Base-by-base conservation (phyloP, 345 rosid species). In the Salix koriyanagi region DNA sequence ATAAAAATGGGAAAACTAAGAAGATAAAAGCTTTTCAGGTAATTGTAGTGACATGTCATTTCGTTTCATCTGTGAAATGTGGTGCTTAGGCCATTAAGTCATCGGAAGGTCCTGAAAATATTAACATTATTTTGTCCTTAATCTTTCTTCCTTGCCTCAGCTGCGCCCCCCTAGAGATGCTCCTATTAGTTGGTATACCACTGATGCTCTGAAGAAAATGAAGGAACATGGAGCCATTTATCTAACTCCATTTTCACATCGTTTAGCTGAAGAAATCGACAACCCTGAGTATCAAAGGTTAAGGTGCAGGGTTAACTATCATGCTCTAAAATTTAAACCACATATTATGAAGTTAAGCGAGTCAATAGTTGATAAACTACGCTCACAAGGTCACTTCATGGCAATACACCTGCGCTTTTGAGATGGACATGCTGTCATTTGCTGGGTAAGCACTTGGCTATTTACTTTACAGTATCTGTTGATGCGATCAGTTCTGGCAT, bases 381-480 rank as follows among this genome's bases (percentile, higher is more conserved):
- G 98, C 44, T 79, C 93, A n/a, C 88, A 94, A 83, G 99, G 99
- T 79, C 98, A 89, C 86, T 93, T 96, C 91, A 92, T 94, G 97
- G 91, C 99, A 30, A 96, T 94, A 74, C 99, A 96, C 85, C 99
- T 96, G 84, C 98, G 99, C n/a, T 72, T 96, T 96, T 69, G 99
- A 96, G 90, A 92, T 91, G 98, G 98, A 96, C 85, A 96, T 96
- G 99, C 89, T 96, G 77, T 92, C 99, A 30, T 96, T 94, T 87
- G 98, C 99, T 2, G 98, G 99, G 99, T 96, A 93, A 66, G 88
- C 65, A 82, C 79, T 75, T 75, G 58, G 77, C 41, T 78, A 25
- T 65, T n/a, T 19, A 37, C 39, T n/a, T 65, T 64, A 56, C n/a
- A 15, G 52, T 25, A 50, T 44, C 26, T 14, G 5, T 69, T 32